Conservation (phyloP, 2,329 filamentous ascomycete genomes). For the Gnomoniopsis smithogilvyi region DNA sequence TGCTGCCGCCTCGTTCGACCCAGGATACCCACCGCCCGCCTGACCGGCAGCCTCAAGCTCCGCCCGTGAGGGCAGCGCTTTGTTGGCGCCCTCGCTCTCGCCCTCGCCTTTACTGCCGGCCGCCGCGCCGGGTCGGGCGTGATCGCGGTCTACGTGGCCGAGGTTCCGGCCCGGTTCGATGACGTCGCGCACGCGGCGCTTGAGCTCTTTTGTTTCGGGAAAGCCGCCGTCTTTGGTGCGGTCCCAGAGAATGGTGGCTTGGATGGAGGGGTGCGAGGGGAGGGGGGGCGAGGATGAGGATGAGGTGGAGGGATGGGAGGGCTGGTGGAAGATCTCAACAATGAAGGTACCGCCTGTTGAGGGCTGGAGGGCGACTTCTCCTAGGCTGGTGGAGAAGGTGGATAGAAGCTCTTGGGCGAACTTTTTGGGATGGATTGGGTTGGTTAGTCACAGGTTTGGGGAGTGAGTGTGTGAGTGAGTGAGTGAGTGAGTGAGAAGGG, state of each 20-base stretch:
- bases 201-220: conserved; percentile 89
- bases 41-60: conserved; percentile 10
- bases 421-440: conserved; percentile 39
- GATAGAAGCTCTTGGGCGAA: conserved; percentile 94
- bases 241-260: conserved; percentile 74
- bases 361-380: conserved; percentile 85
- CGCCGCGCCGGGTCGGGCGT: conserved; percentile 19
- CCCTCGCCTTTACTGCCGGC: not conserved
- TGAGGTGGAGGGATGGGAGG: not conserved
- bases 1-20: conserved; percentile 9
- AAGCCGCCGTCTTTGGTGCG: conserved; percentile 84
- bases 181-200: conserved; percentile 77
- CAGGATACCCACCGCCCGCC: conserved; percentile 13
- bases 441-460: not conserved
- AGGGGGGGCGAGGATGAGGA: conserved; percentile 11
- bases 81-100: not conserved
- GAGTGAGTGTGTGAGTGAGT: not conserved
- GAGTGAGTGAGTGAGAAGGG: not conserved
- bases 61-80: conserved; percentile 2
- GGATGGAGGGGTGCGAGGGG: conserved; percentile 19
- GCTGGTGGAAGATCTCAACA: conserved; percentile 57
- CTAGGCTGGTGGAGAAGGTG: conserved; percentile 80
- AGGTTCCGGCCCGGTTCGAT: conserved; percentile 75
- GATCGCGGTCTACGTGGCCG: conserved; percentile 72
- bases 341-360: conserved; percentile 80